Evolutionary conservation across 257 asterid genomes (phyloP), one percentile per base, ranked within the genome.

Genomic region (Scutellaria minor): DNA sequence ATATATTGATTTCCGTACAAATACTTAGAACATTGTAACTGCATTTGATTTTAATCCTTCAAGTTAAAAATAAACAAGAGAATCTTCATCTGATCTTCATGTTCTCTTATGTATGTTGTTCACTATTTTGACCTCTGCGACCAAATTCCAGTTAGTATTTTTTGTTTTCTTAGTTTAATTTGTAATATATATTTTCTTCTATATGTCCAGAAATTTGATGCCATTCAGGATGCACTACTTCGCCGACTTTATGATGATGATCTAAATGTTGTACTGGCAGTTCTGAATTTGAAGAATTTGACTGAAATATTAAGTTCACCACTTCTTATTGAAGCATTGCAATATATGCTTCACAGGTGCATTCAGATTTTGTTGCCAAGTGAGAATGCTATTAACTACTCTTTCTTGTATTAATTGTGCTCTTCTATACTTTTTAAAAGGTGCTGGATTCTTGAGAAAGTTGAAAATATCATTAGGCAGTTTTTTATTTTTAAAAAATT

Each of bases 221-320:
- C 86, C 77, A 81, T 90, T 77, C 93, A 84, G 82, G 95, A 88
- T 83, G 95, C 93, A 74, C 73, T 95, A 71, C 31, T 83, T 56
- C 92, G 85, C 55, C 83, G 93, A 75, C 93, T 95, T 75, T 78
- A 81, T 66, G 98, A 91, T 61, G 98, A 90, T 77, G 95, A 95
- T 78, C 71, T 95, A 65, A 77, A 76, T 78, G 99, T 95, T 76
- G 96, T 88, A 68, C 84, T 84, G 74, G 92, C 86, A 68, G 96
- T 82, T 78, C 74, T 95, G 75, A 83, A 81, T 45, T 48, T 91
- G 77, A 78, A 88, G 75, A 76, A 78, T 47, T 68, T 92, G 74
- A 61, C 83, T 1, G 91, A 87, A 56, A 77, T 92, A 37, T 63
- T 90, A 61, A 78, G 77, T 80, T 51, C 90, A 6, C 75, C 88